Base-by-base conservation (phyloP, 306 rosid genomes). In the Pyrus betulifolia region DNA sequence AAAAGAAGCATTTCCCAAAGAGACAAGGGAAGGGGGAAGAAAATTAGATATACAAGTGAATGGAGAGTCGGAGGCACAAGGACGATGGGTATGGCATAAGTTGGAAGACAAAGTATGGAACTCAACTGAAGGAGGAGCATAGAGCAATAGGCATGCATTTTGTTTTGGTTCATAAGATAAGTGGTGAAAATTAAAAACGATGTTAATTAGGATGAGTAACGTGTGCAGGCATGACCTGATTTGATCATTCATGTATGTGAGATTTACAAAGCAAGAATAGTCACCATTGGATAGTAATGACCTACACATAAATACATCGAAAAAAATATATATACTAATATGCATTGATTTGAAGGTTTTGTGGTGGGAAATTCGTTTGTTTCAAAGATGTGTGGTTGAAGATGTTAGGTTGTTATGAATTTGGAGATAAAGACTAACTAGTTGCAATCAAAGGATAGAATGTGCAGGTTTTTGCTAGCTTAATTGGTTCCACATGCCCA, bases 321-420 rank as follows among this genome's bases (percentile, higher is more conserved):
- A 49, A 46, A 49, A 30, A 30, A 28, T 28, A 46, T 3, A 46
- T 2, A 3, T 3, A 57, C 23, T 7, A 57, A n/a, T 3, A 19
- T n/a, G 31, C 13, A 1, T 13, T 31, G 35, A 25, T 61, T 13
- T 15, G 67, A 61, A 27, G n/a, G 31, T 61, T 31, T 31, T 17
- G 9, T 31, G 15, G 45, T 31, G 52, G 38, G 67, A 14, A 17
- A 6, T 33, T 69, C 23, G 21, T 46, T 45, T 45, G 31, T 25
- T 45, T 15, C 13, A 22, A 59, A 61, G 76, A 12, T 58, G 69
- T 27, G 69, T 49, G 31, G 82, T 71, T 71, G 76, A 62, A 31
- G 33, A 30, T 15, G 60, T 5, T 9, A 60, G 4, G 28, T 60
- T 23, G 18, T 75, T 31, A 66, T 9, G 72, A 55, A 63, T 27